phyloP scores from a whole-genome alignment of 2,329 filamentous ascomycete species.

The Colletotrichum phormii region DNA sequence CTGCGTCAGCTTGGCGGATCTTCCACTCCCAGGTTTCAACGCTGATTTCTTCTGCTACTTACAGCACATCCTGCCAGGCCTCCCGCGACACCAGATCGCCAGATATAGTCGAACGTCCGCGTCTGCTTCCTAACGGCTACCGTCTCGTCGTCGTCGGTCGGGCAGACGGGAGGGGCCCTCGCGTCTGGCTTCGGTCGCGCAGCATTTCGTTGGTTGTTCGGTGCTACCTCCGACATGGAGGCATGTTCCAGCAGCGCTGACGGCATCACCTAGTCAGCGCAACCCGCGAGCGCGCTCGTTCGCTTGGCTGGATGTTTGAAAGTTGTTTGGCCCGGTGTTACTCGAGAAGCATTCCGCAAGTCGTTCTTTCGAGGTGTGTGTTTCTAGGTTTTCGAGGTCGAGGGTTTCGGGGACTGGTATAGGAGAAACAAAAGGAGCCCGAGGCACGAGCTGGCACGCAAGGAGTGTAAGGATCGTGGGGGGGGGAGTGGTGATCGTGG shows the following conservation, averaged over 20 bases:
- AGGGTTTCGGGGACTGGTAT: neutral
- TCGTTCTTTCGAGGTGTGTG: neutral
- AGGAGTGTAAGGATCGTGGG: conserved; percentile 27
- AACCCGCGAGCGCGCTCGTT: conserved; percentile 18
- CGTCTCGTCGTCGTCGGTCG: conserved; percentile 62
- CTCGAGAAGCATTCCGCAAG: conserved; percentile 9
- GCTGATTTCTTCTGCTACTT: conserved; percentile 52
- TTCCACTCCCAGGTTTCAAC: conserved; percentile 5
- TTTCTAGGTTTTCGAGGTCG: neutral
- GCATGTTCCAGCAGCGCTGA: conserved; percentile 67
- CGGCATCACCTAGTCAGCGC: conserved; percentile 60
- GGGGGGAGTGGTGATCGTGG: conserved; percentile 18
- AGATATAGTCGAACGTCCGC: conserved; percentile 84
- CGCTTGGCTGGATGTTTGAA: neutral
- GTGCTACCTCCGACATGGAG: conserved; percentile 65
- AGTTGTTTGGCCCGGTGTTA: neutral
- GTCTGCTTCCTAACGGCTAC: conserved; percentile 60
- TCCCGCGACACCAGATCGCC: conserved; percentile 86
- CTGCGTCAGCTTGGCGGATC: neutral
- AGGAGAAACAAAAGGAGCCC: neutral
- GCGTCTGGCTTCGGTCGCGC: conserved; percentile 43
- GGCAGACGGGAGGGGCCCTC: conserved; percentile 55
- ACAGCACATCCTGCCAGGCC: conserved; percentile 93
- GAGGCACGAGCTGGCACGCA: neutral
- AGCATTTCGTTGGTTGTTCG: conserved; percentile 44